Base-by-base conservation (phyloP, 257 asterid species). In the Ajuga chamaepitys region DNA sequence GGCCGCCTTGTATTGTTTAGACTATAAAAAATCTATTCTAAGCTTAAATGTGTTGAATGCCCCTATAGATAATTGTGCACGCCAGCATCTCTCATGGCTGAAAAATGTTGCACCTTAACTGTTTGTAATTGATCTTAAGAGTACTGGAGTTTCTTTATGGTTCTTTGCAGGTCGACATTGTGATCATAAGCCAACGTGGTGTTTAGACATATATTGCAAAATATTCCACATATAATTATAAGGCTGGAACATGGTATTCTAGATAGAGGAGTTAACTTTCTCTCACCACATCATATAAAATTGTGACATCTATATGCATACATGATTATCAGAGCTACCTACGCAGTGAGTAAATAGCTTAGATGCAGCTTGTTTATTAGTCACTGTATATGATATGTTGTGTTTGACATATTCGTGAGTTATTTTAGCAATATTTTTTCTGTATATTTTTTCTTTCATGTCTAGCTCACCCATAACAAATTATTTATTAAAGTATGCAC, bases 31-130 rank as follows among this genome's bases (percentile, higher is more conserved):
- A 54, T 67, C 52, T 74, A 28, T 38, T 17, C 6, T 44, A 51
- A 47, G 22, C 13, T 53, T 28, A 12, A 32, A 16, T 18, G 17
- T 41, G 37, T 21, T 17, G 24, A 55, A 55, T 56, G 44, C 46
- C n/a, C 9, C 10, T 11, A 35, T 5, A 25, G 34, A 35, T 58
- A 24, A 44, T 32, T 70, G 55, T 53, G 3, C 28, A 72, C 20
- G 48, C 45, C 55, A 48, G 25, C 24, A 30, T 25, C 18, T 62
- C 60, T 32, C 52, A 30, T 45, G 60, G 65, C 58, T 68, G 67
- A 42, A 46, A 18, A 30, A 40, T 7, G 7, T 7, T 22, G 28
- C n/a, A 32, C 22, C 45, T 44, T 21, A 58, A 25, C 46, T 48
- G 9, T 42, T 73, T 25, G 9, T n/a, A 45, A 18, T 34, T 72